Evolutionary conservation across 352 stramenopile genomes (phyloP), one percentile per base, ranked within the genome.

Genomic region (Globisporangium megalacanthum): DNA sequence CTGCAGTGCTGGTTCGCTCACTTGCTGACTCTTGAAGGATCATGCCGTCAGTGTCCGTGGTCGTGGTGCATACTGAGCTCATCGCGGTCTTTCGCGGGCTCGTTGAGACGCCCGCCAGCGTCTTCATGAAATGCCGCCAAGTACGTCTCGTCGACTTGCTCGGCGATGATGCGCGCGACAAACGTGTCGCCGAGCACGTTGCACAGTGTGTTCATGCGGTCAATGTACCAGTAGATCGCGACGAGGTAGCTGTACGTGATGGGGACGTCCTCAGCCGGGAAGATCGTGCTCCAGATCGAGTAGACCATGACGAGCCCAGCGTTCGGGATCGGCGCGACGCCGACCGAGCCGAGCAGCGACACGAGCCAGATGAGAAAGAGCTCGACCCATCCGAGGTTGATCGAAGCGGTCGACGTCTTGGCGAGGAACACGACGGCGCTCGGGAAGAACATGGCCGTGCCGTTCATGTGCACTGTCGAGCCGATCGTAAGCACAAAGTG

Each of bases 401-500:
- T 69, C 3, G 60, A 46, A 0, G 61, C 49, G 6, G 70, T 69
- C 5, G 73, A 64, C 35, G 82, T 88, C 25, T 73, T 70, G 11
- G 79, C 76, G 22, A 92, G 66, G 57, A 89, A 92, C 13, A 92
- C 68, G 8, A 92, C 56, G 9, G 79, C 76, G 20, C 68, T 80
- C 0, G 78, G 78, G 57, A 86, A 92, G 56, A 84, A 86, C 60
- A 90, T 83, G 13, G 79, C 80, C 33, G 72, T 79, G 62, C 82
- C 82, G 58, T 92, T 88, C 75, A 89, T 92, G 69, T 92, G 77
- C 37, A 81, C 66, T 4, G 72, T 87, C 33, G 68, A 77, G 13
- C 82, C 82, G 52, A 92, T 80, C 9, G 82, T 89, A 36, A 92
- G 41, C 31, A 92, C 75, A 52, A 92, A 92, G 41, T 79, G 70